Base-by-base conservation (phyloP, 441 rosid species). In the Biscutella laevigata region DNA sequence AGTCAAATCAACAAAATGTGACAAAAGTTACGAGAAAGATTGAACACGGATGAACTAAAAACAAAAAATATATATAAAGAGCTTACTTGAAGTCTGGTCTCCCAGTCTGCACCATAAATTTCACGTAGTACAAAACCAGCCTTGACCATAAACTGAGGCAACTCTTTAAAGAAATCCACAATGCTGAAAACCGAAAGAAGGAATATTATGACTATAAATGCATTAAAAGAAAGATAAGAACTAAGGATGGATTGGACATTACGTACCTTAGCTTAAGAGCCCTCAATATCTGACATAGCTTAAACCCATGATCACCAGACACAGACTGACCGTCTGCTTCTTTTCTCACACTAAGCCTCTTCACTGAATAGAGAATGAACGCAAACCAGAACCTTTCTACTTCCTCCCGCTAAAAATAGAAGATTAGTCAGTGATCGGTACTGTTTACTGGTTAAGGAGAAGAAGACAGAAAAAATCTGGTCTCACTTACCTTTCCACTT, bases 301-400 rank as follows among this genome's bases (percentile, higher is more conserved):
- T 73, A 43, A 83, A 72, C 34, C 77, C 75, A 53, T 53, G 74
- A 62, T 65, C 82, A 53, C 51, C 59, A n/a, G n/a, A n/a, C n/a
- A n/a, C n/a, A 51, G 62, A 67, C 40, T 32, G 75, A 4, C 13
- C 69, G 12, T 39, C 71, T 13, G 49, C 86, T 27, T 55, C 70
- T 33, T 63, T 71, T 71, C 61, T 80, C 71, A 75, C 69, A 36
- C 74, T 62, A 51, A 85, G 68, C 74, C 70, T 80, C 69, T 67
- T 82, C 25, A 80, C 77, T 3, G 90, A 77, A 53, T 67, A 91
- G 35, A 76, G 67, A 36, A 88, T 74, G 61, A 88, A 88, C 1
- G 95, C 86, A 69, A 79, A 83, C 95, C 91, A 88, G 69, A 72
- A 85, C 70, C 81, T 74, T 62, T 83, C 96, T 7, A 84, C 84